Evolutionary conservation across 768 basidiomycete genomes (phyloP).

Genomic region (Lactarius tabidus): DNA sequence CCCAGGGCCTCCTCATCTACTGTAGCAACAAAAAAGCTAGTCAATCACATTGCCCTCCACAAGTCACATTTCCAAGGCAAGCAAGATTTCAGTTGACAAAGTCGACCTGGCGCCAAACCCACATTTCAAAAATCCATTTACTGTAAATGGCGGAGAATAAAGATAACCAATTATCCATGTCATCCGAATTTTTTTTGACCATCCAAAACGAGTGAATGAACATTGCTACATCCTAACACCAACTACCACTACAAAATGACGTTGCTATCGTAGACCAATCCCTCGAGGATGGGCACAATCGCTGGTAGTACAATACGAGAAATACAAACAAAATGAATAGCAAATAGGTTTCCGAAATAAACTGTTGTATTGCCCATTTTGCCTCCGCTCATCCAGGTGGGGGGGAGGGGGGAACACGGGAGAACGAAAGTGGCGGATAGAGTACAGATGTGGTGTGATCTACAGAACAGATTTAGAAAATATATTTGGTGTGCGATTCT

Average conservation of each 20-base stretch:
- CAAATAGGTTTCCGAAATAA: neutral
- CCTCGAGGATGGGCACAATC: neutral
- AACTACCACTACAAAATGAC: constrained; percentile 1
- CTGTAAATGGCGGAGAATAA: no score
- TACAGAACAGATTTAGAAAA: neutral
- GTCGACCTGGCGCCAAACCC: no score
- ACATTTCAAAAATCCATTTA: no score
- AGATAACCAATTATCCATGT: no score
- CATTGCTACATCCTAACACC: neutral
- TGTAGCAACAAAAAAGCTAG: no score
- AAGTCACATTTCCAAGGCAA: no score
- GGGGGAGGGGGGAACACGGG: neutral
- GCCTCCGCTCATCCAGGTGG: neutral
- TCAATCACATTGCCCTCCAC: no score
- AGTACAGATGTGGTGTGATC: neutral
- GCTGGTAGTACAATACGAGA: neutral
- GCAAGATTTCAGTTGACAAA: no score
- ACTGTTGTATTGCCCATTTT: neutral
- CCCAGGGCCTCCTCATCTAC: no score
- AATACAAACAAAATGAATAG: neutral
- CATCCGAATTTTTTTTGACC: no score
- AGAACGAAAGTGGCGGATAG: neutral
- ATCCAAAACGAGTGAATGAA: no score
- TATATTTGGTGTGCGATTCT: neutral
- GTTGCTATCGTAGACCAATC: neutral